These are phyloP conservation scores for Plasmodium vivax DNA, from an alignment of 169 alveolate species.

Conservation along the genomic window DNA sequence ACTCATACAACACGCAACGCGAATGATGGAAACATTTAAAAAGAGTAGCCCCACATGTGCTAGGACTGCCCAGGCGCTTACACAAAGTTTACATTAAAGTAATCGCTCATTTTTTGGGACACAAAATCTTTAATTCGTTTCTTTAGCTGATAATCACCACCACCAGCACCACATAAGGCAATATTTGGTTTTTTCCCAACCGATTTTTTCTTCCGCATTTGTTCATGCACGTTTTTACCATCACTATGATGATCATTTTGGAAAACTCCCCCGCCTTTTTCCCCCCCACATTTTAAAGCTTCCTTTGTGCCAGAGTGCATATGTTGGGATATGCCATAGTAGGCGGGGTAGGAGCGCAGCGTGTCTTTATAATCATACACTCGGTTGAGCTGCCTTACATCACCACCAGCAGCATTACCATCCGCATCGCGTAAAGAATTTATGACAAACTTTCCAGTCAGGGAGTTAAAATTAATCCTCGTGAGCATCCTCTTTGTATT, in stretches of 20 bases:
- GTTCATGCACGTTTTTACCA: background rate
- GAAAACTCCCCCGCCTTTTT: background rate
- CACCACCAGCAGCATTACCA: background rate
- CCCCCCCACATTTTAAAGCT: background rate
- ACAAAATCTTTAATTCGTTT: constrained; percentile 19
- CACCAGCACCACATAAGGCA: constrained; percentile 59
- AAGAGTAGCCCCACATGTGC: background rate
- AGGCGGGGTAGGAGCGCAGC: constrained; percentile 12
- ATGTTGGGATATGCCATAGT: constrained; percentile 6
- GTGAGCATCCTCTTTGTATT: constrained; percentile 38
- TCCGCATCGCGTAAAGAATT: constrained; percentile 16
- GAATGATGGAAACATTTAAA: background rate
- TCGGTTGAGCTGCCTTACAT: background rate
- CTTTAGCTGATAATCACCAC: constrained; percentile 51
- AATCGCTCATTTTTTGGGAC: constrained; percentile 34
- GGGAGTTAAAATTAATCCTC: constrained; percentile 30
- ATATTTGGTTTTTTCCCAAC: constrained; percentile 31
- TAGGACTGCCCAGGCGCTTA: background rate
- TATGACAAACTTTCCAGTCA: constrained; percentile 58
- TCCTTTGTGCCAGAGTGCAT: background rate
- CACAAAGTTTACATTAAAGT: constrained; percentile 1
- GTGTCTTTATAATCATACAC: constrained; percentile 36
- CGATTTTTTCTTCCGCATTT: constrained; percentile 3
- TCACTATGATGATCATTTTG: background rate
- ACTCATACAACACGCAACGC: background rate